phyloP scores from a whole-genome alignment of 306 rosid genomes.

The Rosa lucieae region DNA sequence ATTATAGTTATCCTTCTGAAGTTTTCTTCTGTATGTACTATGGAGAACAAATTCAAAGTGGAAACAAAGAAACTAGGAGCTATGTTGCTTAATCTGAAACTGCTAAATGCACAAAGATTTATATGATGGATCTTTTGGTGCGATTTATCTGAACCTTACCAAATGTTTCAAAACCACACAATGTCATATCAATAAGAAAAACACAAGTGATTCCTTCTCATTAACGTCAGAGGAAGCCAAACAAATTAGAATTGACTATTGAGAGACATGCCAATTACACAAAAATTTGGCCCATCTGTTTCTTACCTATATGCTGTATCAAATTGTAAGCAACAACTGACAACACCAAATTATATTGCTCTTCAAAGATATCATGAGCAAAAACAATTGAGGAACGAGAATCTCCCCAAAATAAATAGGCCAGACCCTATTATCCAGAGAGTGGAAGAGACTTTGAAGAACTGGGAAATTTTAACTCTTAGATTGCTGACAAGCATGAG shows the following conservation, averaged over 20 bases:
- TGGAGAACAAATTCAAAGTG: background rate
- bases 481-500: conserved; percentile 53
- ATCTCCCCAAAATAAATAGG: conserved; percentile 10
- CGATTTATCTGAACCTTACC: background rate
- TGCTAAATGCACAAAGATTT: background rate
- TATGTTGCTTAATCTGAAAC: background rate
- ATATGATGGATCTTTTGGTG: background rate
- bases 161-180: background rate
- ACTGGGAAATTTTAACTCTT: conserved; percentile 36
- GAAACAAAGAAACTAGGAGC: background rate
- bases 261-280: conserved; percentile 7
- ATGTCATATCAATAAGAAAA: background rate
- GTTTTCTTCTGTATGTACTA: background rate
- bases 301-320: background rate
- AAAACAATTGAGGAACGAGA: conserved; percentile 18
- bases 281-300: background rate
- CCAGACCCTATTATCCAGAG: background rate
- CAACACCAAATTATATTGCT: conserved; percentile 11
- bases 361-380: conserved; percentile 18
- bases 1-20: background rate
- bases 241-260: background rate
- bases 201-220: background rate
- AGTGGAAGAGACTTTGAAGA: background rate
- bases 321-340: conserved; percentile 2
- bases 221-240: background rate